These are phyloP conservation scores for Pseudevernia furfuracea DNA, from an alignment of 495 filamentous ascomycete species.

Conservation along the genomic window DNA sequence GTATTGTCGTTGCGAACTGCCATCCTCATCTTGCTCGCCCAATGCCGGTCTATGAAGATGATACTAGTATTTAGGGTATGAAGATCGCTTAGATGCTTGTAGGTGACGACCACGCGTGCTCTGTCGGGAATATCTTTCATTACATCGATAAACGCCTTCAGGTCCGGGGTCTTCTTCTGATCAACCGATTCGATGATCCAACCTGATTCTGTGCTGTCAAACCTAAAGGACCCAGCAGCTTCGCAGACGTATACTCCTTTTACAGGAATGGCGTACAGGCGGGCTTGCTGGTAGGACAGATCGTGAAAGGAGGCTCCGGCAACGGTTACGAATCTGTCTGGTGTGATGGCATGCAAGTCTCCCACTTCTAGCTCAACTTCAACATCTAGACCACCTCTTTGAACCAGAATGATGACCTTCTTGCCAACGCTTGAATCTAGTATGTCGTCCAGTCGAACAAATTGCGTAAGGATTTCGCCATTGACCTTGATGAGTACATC, in stretches of 20 bases:
- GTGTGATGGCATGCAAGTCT: conserved; percentile 89
- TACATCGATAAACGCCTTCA: conserved; percentile 85
- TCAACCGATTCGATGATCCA: conserved; percentile 93
- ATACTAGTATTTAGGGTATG: conserved; percentile 92
- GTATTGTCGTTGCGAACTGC: conserved; percentile 85
- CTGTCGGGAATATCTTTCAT: conserved; percentile 86
- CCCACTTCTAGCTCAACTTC: conserved; percentile 81
- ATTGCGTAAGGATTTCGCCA: conserved; percentile 86
- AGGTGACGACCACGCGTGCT: conserved; percentile 82
- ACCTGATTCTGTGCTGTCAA: conserved; percentile 81
- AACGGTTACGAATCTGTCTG: conserved; percentile 89
- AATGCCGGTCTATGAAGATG: conserved; percentile 88
- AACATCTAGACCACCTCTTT: conserved; percentile 80
- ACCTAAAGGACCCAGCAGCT: conserved; percentile 86
- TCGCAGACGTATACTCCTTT: conserved; percentile 94
- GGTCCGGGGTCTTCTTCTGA: conserved; percentile 76
- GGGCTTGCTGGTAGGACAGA: conserved; percentile 91
- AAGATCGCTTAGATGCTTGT: conserved; percentile 89
- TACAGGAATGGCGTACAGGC: conserved; percentile 83
- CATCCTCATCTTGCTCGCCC: conserved; percentile 87
- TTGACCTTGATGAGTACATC: conserved; percentile 96
- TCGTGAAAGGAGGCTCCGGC: conserved; percentile 91
- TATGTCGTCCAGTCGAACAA: conserved; percentile 87
- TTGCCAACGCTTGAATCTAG: conserved; percentile 79
- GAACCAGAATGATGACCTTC: conserved; percentile 66